These are phyloP conservation scores for Amanita brunnescens DNA, from an alignment of 768 basidiomycete species.

Conservation along the genomic window DNA sequence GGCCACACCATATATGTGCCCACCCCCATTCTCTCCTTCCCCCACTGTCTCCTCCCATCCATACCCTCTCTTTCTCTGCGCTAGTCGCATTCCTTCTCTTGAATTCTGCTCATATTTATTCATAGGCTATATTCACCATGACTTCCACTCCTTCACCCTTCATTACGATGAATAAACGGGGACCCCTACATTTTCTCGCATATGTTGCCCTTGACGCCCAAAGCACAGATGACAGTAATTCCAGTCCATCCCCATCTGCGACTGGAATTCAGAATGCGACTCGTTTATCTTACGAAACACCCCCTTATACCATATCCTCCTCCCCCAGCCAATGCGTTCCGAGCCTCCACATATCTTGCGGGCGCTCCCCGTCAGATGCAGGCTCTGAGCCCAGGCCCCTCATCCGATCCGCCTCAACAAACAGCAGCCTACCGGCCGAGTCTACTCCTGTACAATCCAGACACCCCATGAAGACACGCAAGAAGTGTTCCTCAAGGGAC, in stretches of 20 bases:
- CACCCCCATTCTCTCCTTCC: constrained; percentile 13
- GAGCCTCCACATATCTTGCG: constrained; percentile 20
- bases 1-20: constrained; percentile 14
- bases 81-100: constrained; percentile 22
- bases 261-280: constrained; percentile 10
- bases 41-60: constrained; percentile 13
- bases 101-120: constrained; percentile 17
- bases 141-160: constrained; percentile 11
- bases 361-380: constrained; percentile 13
- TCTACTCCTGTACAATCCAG: constrained; percentile 16
- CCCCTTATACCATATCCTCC: constrained; percentile 10
- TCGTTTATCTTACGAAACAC: constrained; percentile 14
- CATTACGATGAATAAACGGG: constrained; percentile 21
- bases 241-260: constrained; percentile 11
- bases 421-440: constrained; percentile 12
- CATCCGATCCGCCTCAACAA: constrained; percentile 22
- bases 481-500: constrained; percentile 17
- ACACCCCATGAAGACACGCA: constrained; percentile 19
- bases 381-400: constrained; percentile 17
- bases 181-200: constrained; percentile 30
- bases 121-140: constrained; percentile 12
- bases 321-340: constrained; percentile 16
- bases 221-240: constrained; percentile 11
- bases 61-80: constrained; percentile 19
- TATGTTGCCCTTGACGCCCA: constrained; percentile 22